Evolutionary conservation across 768 basidiomycete species (phyloP).

Genomic region (Chalciporus sphaerocephalus): DNA sequence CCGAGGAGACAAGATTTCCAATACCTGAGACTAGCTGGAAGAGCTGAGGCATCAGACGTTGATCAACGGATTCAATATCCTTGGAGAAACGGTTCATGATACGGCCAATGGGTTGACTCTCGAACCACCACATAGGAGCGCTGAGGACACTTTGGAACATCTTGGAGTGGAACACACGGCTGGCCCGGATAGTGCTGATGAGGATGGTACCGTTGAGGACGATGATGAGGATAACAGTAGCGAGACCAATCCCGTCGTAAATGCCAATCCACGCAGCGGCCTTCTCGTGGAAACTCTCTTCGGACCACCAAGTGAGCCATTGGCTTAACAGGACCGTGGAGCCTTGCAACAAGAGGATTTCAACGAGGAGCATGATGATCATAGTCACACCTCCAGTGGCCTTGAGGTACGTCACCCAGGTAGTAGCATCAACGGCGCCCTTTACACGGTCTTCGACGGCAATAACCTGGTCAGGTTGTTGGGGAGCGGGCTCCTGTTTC

Average conservation of each 20-base stretch:
- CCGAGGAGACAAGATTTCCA: constrained; percentile 24
- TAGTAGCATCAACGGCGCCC: constrained; percentile 22
- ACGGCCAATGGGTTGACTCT: constrained; percentile 37
- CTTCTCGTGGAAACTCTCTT: constrained; percentile 22
- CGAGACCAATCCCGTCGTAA: constrained; percentile 26
- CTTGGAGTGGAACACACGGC: constrained; percentile 25
- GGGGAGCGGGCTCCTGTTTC: constrained; percentile 9
- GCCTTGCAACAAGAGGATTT: constrained; percentile 23
- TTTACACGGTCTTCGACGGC: constrained; percentile 22
- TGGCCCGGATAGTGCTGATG: constrained; percentile 26
- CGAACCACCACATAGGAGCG: constrained; percentile 30
- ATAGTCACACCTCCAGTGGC: constrained; percentile 24
- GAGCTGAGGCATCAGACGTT: constrained; percentile 31
- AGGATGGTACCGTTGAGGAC: constrained; percentile 23
- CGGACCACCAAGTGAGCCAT: constrained; percentile 32
- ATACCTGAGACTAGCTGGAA: constrained; percentile 24
- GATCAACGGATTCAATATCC: constrained; percentile 38
- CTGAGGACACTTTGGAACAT: constrained; percentile 21
- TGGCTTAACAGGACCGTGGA: constrained; percentile 23
- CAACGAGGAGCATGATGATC: constrained; percentile 16
- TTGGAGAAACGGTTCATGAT: constrained; percentile 48
- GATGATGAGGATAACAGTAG: constrained; percentile 17
- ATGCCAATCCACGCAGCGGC: constrained; percentile 27
- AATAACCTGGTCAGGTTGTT: constrained; percentile 18
- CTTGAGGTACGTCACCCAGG: constrained; percentile 32